phyloP scores from a whole-genome alignment of 2,329 filamentous ascomycete genomes.

The Cytospora paraplurivora region DNA sequence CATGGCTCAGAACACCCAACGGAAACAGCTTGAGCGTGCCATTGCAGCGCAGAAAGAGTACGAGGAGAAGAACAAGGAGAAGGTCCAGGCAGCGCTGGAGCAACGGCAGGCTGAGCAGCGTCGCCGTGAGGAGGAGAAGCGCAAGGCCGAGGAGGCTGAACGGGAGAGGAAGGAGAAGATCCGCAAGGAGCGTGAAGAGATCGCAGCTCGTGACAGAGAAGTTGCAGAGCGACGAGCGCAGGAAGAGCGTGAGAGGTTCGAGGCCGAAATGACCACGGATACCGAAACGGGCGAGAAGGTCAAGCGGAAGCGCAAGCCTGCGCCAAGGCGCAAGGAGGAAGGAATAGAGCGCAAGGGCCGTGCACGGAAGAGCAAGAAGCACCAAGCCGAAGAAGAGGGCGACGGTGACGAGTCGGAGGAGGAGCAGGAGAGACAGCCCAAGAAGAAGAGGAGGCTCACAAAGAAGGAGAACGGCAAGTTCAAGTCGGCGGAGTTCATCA shows the following conservation, averaged over 20 bases:
- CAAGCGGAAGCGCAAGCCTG: slow-evolving; percentile 72
- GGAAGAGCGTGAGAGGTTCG: slow-evolving; percentile 67
- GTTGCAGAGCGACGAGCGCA: slow-evolving; percentile 71
- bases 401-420: slow-evolving; percentile 52
- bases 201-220: slow-evolving; percentile 73
- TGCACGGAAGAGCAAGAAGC: slow-evolving; percentile 57
- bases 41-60: slow-evolving; percentile 85
- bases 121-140: slow-evolving; percentile 75
- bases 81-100: slow-evolving; percentile 78
- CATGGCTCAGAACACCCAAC: slow-evolving; percentile 95
- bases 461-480: slow-evolving; percentile 65
- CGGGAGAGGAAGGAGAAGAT: slow-evolving; percentile 78
- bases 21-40: slow-evolving; percentile 85
- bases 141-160: slow-evolving; percentile 67
- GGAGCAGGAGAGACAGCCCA: slow-evolving; percentile 55
- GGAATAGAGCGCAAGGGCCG: slow-evolving; percentile 43
- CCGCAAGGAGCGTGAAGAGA: slow-evolving; percentile 79
- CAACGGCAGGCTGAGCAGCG: slow-evolving; percentile 78
- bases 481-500: slow-evolving; percentile 83
- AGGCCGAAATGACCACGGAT: slow-evolving; percentile 81
- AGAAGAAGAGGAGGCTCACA: slow-evolving; percentile 63
- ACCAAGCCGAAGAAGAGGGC: slow-evolving; percentile 48
- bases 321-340: slow-evolving; percentile 37
- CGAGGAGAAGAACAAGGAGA: slow-evolving; percentile 88
- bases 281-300: slow-evolving; percentile 79